Conservation (phyloP, 1,139 yeast species). For the Yamadazyma conglobata region DNA sequence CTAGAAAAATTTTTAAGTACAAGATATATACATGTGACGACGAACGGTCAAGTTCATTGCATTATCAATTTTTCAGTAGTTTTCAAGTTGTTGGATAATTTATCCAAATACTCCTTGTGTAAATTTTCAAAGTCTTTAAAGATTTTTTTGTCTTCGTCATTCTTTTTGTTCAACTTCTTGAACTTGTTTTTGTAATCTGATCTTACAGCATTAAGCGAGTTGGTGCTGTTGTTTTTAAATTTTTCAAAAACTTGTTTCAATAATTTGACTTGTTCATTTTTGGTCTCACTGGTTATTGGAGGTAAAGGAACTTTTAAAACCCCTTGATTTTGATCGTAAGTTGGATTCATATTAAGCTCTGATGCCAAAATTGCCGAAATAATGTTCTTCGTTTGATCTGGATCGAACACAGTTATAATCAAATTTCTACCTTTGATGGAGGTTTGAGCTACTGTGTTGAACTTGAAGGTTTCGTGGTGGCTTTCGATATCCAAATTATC, state of each 20-base stretch:
- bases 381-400: slow-evolving; percentile 63
- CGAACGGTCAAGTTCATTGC: slow-evolving; percentile 21
- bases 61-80: slow-evolving; percentile 52
- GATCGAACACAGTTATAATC: slow-evolving; percentile 79
- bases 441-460: slow-evolving; percentile 71
- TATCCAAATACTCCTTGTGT: slow-evolving; percentile 60
- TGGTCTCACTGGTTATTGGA: slow-evolving; percentile 67
- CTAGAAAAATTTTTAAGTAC: too few species aligned
- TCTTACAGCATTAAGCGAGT: slow-evolving; percentile 57
- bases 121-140: slow-evolving; percentile 61
- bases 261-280: slow-evolving; percentile 53
- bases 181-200: slow-evolving; percentile 57
- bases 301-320: slow-evolving; percentile 74
- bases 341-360: slow-evolving; percentile 74
- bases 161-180: slow-evolving; percentile 43
- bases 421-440: slow-evolving; percentile 68
- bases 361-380: slow-evolving; percentile 68
- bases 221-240: slow-evolving; percentile 50
- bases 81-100: slow-evolving; percentile 56
- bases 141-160: slow-evolving; percentile 52
- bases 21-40: too few species aligned
- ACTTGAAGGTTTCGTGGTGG: slow-evolving; percentile 44
- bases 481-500: slow-evolving; percentile 55
- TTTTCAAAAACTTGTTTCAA: slow-evolving; percentile 64
- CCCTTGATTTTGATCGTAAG: slow-evolving; percentile 70